Percentiles rank a stretch among this genome's conserved stretches.
phyloP scores from a whole-genome alignment of 2,329 filamentous ascomycete species.

The Talaromyces rugulosus region DNA sequence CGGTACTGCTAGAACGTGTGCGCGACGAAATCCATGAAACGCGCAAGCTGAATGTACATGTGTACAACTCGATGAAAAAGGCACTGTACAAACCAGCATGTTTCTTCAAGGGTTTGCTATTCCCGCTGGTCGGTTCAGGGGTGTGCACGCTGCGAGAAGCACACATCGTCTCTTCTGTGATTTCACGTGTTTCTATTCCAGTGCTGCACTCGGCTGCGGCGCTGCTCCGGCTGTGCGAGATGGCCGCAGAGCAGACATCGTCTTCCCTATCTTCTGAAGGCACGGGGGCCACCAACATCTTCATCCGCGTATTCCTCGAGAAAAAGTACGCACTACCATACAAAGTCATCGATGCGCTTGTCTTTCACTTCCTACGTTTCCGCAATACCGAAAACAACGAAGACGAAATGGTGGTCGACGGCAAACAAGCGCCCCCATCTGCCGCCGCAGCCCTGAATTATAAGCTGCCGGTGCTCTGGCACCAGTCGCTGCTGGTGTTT shows the following conservation, averaged over 20 bases:
- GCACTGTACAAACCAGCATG: conserved; percentile 88
- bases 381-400: conserved; percentile 58
- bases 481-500: conserved; percentile 88
- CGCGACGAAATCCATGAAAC: conserved; percentile 90
- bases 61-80: conserved; percentile 93
- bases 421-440: conserved; percentile 18
- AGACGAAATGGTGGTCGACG: conserved; percentile 49
- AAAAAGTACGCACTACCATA: conserved; percentile 96
- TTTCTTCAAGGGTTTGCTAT: conserved; percentile 95
- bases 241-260: conserved; percentile 83
- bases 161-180: conserved; percentile 81
- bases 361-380: conserved; percentile 96
- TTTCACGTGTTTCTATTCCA: conserved; percentile 79
- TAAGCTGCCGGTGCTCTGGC: conserved; percentile 89
- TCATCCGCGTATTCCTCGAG: conserved; percentile 87
- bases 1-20: conserved; percentile 83
- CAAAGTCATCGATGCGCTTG: conserved; percentile 88
- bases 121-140: conserved; percentile 78
- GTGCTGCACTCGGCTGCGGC: conserved; percentile 91
- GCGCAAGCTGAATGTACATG: conserved; percentile 90
- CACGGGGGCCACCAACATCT: conserved; percentile 88
- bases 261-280: conserved; percentile 67
- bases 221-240: conserved; percentile 86
- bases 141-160: conserved; percentile 92
- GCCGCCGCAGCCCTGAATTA: conserved; percentile 49